Evolutionary conservation across 805 yeast species (phyloP), one percentile per base, ranked within the genome.

Genomic region (Pichia paraexigua): DNA sequence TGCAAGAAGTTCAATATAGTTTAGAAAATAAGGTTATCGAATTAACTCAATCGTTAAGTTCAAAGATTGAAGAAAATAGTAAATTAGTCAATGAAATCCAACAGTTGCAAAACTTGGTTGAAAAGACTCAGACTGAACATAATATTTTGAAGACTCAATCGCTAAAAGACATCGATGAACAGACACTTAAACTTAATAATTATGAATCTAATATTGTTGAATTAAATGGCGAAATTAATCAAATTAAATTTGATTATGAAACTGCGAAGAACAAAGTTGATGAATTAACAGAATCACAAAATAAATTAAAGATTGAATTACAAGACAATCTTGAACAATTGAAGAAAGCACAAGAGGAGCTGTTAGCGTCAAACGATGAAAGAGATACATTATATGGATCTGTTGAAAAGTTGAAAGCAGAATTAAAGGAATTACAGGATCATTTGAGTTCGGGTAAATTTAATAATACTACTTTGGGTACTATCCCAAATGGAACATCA

Each of bases 21-120:
- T 78, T 95, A 62, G 99, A 94, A 69, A 94, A 94, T 70, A 94
- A 95, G 75, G 97, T 95, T n/a, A 90, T 94, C 58, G 95, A 91
- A 68, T 79, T 94, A 59, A 92, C 97, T 4, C 95, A 92, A 63
- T 78, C 85, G 13, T 74, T 92, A 54, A 80, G 96, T 0, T 70
- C 82, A 39, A 87, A 88, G 66, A 83, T 86, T 25, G 87, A 81
- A 58, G 97, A 89, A 59, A 91, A 91, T 68, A 85, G 84, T 71
- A 78, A 76, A 54, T 74, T 92, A 63, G 75, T 79, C 53, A 69
- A 70, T 17, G 85, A 86, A 61, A 78, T 91, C 47, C 76, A 78
- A 69, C 65, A 72, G 43, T 64, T 82, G 49, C 79, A 77, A 55
- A 60, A 60, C 11, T 70, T 75, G 24, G 73, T 88, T 53, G 79